These are phyloP conservation scores for Teratosphaeria destructans DNA, from an alignment of 2,329 filamentous ascomycete genomes.

Conservation along the genomic window DNA sequence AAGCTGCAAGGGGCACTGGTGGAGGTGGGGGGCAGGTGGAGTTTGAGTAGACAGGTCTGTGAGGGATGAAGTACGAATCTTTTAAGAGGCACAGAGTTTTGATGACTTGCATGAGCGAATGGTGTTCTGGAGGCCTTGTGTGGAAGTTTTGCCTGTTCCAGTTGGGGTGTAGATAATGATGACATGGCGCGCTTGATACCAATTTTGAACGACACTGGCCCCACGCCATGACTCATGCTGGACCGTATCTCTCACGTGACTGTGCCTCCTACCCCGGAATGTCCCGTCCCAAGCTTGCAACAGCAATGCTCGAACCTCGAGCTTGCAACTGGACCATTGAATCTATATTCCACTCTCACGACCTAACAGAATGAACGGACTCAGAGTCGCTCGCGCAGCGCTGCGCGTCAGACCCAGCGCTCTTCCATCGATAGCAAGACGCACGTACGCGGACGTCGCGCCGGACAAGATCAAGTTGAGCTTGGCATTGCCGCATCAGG, in stretches of 20 bases:
- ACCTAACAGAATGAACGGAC: constrained; percentile 67
- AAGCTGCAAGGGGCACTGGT: constrained; percentile 25
- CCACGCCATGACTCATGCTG: not conserved
- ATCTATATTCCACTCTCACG: not conserved
- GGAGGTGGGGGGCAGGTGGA: constrained; percentile 32
- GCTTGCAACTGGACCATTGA: not conserved
- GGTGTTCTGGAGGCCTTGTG: not conserved
- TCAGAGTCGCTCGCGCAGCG: constrained; percentile 85
- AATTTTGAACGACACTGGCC: not conserved
- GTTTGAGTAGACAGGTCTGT: constrained; percentile 29
- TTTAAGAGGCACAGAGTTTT: not conserved
- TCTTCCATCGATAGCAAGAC: constrained; percentile 60
- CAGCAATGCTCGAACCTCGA: not conserved
- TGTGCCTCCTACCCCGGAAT: not conserved
- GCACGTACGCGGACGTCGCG: constrained; percentile 64
- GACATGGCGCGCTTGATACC: not conserved
- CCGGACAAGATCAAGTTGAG: constrained; percentile 80
- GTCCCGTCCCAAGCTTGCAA: not conserved
- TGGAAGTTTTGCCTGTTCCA: not conserved
- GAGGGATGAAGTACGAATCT: not conserved
- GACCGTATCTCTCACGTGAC: not conserved
- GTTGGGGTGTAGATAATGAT: not conserved
- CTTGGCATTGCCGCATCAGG: constrained; percentile 95
- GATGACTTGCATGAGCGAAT: not conserved
- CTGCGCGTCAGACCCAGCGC: constrained; percentile 71